Evolutionary conservation across 139 green algal genomes (phyloP), one percentile per base, ranked within the genome.

Genomic region (Tetradesmus lagerheimii): DNA sequence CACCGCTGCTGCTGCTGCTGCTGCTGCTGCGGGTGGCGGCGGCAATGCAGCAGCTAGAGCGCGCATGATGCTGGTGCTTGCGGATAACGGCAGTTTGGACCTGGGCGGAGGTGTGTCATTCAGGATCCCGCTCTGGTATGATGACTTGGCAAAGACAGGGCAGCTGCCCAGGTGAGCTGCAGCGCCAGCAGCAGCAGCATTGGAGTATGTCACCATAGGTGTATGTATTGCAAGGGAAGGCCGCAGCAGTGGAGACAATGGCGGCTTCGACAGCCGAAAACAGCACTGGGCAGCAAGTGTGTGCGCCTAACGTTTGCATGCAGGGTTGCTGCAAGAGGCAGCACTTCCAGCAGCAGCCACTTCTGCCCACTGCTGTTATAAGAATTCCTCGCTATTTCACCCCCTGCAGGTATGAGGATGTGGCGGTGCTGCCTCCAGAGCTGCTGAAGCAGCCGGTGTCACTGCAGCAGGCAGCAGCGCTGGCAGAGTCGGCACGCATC

Each of bases 131-230:
- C 53, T 89, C 25, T 82, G 85, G 85, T 89, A 89, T 82, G 85
- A 89, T 34, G 85, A 89, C 75, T 34, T 89, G 9, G 85, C 85
- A 12, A 89, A 89, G 85, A 89, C 85, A 34, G 85, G 85, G 8
- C 25, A 41, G 43, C 67, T 89, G 38, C 85, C 85, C 3, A 50
- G 85, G 85, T 82, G 39, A 82, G 85, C 18, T 29, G 4, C 80
- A 66, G 43, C n/a, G 38, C 6, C 43, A 86, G 43, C 45, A 29
- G 23, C 64, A 41, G n/a, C 20, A 29, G 14, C 27, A 6, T 29
- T 38, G 25, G n/a, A n/a, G n/a, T n/a, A n/a, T n/a, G n/a, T n/a
- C n/a, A n/a, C n/a, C n/a, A n/a, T n/a, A n/a, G n/a, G n/a, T n/a
- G n/a, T n/a, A n/a, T n/a, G n/a, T 81, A n/a, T 6, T 81, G 75